Evolutionary conservation across 257 asterid genomes (phyloP).

Genomic region (Thymus quinquecostatus): DNA sequence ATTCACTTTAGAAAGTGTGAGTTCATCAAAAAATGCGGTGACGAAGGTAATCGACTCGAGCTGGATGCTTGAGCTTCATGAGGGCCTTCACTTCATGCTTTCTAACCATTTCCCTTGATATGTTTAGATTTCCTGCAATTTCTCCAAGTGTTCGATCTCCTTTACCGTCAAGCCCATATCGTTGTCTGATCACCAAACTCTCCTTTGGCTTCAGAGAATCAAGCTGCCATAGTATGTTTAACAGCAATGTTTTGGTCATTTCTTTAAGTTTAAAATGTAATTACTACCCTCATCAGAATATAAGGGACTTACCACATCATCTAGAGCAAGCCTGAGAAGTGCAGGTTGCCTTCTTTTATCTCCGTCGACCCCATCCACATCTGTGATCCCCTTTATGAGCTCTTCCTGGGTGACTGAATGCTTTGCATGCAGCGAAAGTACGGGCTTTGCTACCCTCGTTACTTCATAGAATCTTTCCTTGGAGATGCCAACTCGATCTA

Average conservation of each 20-base stretch:
- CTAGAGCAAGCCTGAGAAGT: conserved; percentile 91
- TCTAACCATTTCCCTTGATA: conserved; percentile 93
- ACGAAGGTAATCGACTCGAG: conserved; percentile 87
- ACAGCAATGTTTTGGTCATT: conserved; percentile 14
- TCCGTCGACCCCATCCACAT: conserved; percentile 49
- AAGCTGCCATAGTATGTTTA: conserved; percentile 48
- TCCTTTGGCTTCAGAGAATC: conserved; percentile 98
- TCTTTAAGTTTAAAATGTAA: neutral
- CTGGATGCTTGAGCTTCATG: conserved; percentile 97
- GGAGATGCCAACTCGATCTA: conserved; percentile 63
- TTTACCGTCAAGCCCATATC: conserved; percentile 92
- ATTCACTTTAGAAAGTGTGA: neutral
- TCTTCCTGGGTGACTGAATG: conserved; percentile 77
- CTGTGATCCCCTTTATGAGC: conserved; percentile 70
- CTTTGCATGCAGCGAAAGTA: conserved; percentile 70
- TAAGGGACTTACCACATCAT: conserved; percentile 74
- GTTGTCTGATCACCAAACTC: conserved; percentile 90
- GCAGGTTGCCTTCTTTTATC: conserved; percentile 79
- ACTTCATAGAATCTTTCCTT: conserved; percentile 81
- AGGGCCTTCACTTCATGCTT: conserved; percentile 94
- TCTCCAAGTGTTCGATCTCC: conserved; percentile 95
- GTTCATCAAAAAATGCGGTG: conserved; percentile 56
- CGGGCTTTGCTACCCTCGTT: conserved; percentile 71
- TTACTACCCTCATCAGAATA: no score
- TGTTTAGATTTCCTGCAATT: conserved; percentile 88